Percentiles rank a stretch among this genome's conserved stretches.
Evolutionary conservation across 2,329 filamentous ascomycete genomes (phyloP).

Genomic region (Fusarium tanahbumbuense): DNA sequence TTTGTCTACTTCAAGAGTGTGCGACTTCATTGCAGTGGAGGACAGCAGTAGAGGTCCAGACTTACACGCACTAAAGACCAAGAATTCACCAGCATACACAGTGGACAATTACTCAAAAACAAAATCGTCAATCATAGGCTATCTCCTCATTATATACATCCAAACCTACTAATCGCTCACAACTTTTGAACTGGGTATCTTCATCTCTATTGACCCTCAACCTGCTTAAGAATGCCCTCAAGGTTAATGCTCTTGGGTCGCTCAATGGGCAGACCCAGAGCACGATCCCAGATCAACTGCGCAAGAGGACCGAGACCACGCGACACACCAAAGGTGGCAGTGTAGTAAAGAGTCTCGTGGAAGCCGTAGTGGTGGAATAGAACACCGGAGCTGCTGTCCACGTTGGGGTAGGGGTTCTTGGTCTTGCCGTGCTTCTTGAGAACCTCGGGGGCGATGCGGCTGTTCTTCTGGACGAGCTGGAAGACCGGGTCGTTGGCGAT

Average conservation of each 20-base stretch:
- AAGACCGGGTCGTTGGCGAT: constrained; percentile 91
- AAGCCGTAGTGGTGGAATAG: constrained; percentile 99
- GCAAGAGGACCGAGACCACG: constrained; percentile 86
- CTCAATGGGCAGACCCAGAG: constrained; percentile 94
- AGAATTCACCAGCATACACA: neutral
- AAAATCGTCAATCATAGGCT: constrained; percentile 34
- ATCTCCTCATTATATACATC: constrained; percentile 40
- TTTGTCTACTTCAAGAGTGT: no score
- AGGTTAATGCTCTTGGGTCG: constrained; percentile 97
- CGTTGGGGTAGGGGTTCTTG: constrained; percentile 97
- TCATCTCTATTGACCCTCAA: constrained; percentile 57
- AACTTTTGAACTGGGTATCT: constrained; percentile 36
- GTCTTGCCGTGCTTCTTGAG: constrained; percentile 97
- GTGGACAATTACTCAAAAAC: neutral
- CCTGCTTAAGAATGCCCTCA: constrained; percentile 80
- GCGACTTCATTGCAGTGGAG: fast-evolving
- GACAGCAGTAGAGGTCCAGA: neutral
- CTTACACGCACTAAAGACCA: neutral
- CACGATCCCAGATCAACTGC: constrained; percentile 96
- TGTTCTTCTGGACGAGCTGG: constrained; percentile 93
- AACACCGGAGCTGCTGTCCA: constrained; percentile 92
- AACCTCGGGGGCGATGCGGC: constrained; percentile 88
- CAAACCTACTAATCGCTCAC: constrained; percentile 29
- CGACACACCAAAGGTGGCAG: constrained; percentile 76
- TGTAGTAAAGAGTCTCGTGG: constrained; percentile 96